phyloP scores from a whole-genome alignment of 2,329 filamentous ascomycete species.

The Colletotrichum aenigma region DNA sequence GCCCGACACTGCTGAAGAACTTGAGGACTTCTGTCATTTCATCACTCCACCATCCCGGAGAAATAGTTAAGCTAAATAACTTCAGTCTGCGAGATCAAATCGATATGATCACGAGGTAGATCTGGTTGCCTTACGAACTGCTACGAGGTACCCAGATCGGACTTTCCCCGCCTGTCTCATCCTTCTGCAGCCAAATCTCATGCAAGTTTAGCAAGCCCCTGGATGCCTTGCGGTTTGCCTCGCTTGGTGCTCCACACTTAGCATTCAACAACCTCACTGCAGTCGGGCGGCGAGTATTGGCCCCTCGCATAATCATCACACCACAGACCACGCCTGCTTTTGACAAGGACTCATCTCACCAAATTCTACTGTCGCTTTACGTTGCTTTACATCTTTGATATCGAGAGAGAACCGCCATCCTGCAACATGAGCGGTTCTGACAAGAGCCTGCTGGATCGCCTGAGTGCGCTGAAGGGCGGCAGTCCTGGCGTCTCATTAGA shows the following conservation, averaged over 20 bases:
- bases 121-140: not conserved
- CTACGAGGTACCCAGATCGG: not conserved
- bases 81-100: not conserved
- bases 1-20: not conserved
- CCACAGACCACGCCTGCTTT: not conserved
- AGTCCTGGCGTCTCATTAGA: conserved; percentile 23
- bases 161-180: not conserved
- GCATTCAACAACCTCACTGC: not conserved
- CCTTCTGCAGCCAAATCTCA: not conserved
- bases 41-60: not conserved
- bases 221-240: conserved; percentile 12
- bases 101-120: not conserved
- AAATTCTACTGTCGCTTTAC: not conserved
- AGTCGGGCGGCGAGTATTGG: not conserved
- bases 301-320: not conserved
- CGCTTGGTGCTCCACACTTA: not conserved
- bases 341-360: not conserved
- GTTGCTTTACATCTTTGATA: not conserved
- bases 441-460: conserved; percentile 54
- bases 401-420: not conserved
- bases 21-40: not conserved
- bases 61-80: not conserved
- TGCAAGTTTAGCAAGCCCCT: not conserved
- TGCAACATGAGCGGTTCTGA: conserved; percentile 31
- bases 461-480: conserved; percentile 56